A percentile compares a stretch with the other conserved stretches of the same genome.
Evolutionary conservation across 2,329 filamentous ascomycete genomes (phyloP).

Genomic region (Escovopsis sp.): DNA sequence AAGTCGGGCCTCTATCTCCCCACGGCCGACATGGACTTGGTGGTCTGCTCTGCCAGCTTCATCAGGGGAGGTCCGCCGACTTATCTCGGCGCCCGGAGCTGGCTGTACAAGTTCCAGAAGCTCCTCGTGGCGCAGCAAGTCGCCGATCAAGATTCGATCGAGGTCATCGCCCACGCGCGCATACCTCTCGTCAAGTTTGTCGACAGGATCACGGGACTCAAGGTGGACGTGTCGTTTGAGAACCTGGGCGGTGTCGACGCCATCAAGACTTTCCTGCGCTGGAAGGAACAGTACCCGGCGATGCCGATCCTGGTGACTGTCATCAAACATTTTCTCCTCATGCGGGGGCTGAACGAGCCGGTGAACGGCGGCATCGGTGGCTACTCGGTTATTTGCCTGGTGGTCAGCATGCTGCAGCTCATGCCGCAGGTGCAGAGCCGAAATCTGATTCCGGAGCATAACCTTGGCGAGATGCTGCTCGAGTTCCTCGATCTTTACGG

Average conservation of each 20-base stretch:
- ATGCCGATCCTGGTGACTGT: slow-evolving; percentile 79
- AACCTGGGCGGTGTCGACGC: slow-evolving; percentile 70
- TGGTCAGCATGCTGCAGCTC: slow-evolving; percentile 74
- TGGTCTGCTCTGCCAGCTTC: slow-evolving; percentile 51
- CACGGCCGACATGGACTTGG: slow-evolving; percentile 85
- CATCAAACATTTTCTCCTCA: slow-evolving; percentile 82
- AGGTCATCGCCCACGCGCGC: slow-evolving; percentile 59
- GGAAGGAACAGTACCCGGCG: slow-evolving; percentile 65
- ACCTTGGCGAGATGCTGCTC: slow-evolving; percentile 69
- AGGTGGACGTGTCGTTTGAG: slow-evolving; percentile 90
- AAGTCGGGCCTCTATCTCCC: slow-evolving; percentile 60
- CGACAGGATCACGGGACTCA: slow-evolving; percentile 61
- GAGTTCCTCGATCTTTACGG: slow-evolving; percentile 87
- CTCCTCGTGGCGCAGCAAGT: slow-evolving; percentile 43
- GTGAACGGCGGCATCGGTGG: slow-evolving; percentile 83
- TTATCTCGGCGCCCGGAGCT: slow-evolving; percentile 33
- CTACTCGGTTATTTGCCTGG: slow-evolving; percentile 85
- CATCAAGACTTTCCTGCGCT: slow-evolving; percentile 62
- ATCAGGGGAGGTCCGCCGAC: slow-evolving; percentile 34
- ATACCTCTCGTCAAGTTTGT: slow-evolving; percentile 89
- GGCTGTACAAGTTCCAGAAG: slow-evolving; percentile 45
- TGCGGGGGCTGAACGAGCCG: slow-evolving; percentile 84
- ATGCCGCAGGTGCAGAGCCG: slow-evolving; percentile 54
- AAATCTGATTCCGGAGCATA: slow-evolving; percentile 41
- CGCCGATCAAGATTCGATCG: slow-evolving; percentile 40